Percentiles rank a stretch among this genome's conserved stretches.
Evolutionary conservation across 2,329 filamentous ascomycete species (phyloP).

Genomic region (Chaetomium strumarium): DNA sequence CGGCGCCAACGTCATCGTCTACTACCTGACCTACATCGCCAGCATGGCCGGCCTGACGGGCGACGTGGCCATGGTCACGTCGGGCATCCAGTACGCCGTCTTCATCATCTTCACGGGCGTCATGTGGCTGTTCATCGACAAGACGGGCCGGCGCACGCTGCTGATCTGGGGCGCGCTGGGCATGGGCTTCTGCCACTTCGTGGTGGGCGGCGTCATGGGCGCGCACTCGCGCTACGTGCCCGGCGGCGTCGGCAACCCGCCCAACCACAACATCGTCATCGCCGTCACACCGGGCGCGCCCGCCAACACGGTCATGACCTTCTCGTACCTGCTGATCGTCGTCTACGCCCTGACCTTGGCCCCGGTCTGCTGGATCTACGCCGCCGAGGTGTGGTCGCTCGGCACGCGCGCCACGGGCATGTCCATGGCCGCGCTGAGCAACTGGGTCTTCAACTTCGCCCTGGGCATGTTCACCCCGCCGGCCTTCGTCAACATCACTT

Average conservation of each 20-base stretch:
- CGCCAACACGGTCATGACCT: slow-evolving; percentile 58
- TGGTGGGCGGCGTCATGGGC: slow-evolving; percentile 41
- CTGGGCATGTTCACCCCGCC: slow-evolving; percentile 54
- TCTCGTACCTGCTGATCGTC: slow-evolving; percentile 59
- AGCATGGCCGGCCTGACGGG: slow-evolving; percentile 51
- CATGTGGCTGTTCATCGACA: slow-evolving; percentile 40
- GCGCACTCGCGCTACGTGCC: slow-evolving; percentile 31
- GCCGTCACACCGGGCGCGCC: slow-evolving; percentile 42
- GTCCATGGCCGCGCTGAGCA: slow-evolving; percentile 49
- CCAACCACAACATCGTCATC: slow-evolving; percentile 45
- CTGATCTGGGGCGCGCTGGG: slow-evolving; percentile 23
- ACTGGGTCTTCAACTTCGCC: slow-evolving; percentile 51
- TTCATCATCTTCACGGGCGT: slow-evolving; percentile 40
- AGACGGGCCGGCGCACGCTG: slow-evolving; percentile 27
- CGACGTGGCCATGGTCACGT: slow-evolving; percentile 39
- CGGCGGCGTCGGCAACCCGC: slow-evolving; percentile 28
- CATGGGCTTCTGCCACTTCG: slow-evolving; percentile 33
- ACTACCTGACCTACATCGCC: slow-evolving; percentile 57
- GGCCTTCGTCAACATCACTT: slow-evolving; percentile 52
- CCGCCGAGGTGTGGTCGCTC: slow-evolving; percentile 58
- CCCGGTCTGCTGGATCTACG: slow-evolving; percentile 60
- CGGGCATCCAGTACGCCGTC: slow-evolving; percentile 41
- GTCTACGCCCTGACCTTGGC: slow-evolving; percentile 59
- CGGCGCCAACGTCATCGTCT: slow-evolving; percentile 49
- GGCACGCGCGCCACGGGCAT: slow-evolving; percentile 56